These are phyloP conservation scores for Leccinum longicurvipes DNA, from an alignment of 768 basidiomycete species.

Conservation along the genomic window DNA sequence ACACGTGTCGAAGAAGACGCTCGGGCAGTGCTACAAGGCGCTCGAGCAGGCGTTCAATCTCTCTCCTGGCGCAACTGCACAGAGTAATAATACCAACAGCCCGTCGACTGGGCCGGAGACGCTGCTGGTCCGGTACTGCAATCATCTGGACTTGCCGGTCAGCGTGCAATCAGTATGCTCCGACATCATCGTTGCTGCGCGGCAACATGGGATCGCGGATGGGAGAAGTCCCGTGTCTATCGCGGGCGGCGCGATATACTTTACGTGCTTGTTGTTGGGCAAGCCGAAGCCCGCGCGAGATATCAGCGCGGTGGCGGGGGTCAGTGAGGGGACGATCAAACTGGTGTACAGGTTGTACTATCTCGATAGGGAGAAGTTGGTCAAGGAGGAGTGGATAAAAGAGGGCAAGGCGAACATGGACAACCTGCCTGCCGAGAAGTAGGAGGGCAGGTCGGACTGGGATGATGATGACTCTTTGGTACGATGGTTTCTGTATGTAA, in stretches of 20 bases:
- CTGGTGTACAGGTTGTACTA: constrained; percentile 82
- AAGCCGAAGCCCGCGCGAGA: constrained; percentile 74
- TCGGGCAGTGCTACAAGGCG: constrained; percentile 91
- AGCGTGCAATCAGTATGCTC: constrained; percentile 80
- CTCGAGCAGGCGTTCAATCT: constrained; percentile 88
- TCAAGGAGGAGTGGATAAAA: constrained; percentile 84
- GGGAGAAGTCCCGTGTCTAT: constrained; percentile 97
- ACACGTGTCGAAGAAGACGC: constrained; percentile 90
- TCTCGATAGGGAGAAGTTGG: constrained; percentile 68
- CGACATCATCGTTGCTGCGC: constrained; percentile 77
- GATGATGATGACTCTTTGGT: constrained; percentile 1
- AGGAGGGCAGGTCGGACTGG: neutral
- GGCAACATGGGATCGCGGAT: constrained; percentile 84
- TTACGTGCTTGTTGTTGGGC: constrained; percentile 81
- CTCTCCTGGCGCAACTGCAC: constrained; percentile 71
- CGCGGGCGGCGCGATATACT: constrained; percentile 95
- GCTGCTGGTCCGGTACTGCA: constrained; percentile 89
- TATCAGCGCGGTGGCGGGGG: constrained; percentile 87
- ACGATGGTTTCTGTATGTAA: constrained; percentile 19
- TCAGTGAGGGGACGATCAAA: constrained; percentile 94
- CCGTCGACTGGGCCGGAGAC: constrained; percentile 76
- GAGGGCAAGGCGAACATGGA: constrained; percentile 61
- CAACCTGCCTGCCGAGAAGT: constrained; percentile 26
- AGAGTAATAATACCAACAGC: constrained; percentile 33
- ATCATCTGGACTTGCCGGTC: constrained; percentile 81